Base-by-base conservation (phyloP, 306 rosid genomes). In the Castanea mollissima region DNA sequence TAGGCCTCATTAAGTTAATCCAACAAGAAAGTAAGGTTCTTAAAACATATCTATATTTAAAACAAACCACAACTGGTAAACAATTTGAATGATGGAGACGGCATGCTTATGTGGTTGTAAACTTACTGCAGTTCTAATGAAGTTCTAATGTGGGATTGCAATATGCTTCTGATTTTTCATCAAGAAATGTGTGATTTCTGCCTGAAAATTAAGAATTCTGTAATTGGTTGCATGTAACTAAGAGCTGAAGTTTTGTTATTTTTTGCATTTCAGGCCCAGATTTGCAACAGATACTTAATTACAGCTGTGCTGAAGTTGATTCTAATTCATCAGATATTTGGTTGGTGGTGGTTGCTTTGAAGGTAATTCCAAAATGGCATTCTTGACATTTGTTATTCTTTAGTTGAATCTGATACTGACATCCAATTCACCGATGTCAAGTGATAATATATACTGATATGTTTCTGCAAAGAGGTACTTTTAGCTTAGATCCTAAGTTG, bases 301-400 rank as follows among this genome's bases (percentile, higher is more conserved):
- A 95, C 81, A 82, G 83, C 80, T 82, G 83, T 83, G 87, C 87
- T 73, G 99, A 95, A 83, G 90, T 93, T 81, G 90, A 90, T 76
- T 84, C 92, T 51, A 86, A 69, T 82, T 95, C 99, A 29, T 93
- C 96, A 21, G 92, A 93, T 78, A 93, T 93, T 91, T 95, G 99
- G 99, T 90, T 92, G 79, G 78, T 95, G 92, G 93, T 95, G 80
- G 96, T 96, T 83, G 97, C 99, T 35, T 83, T 95, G 78, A 95
- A 95, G 98, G 91, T 81, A 74, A 83, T 76, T 76, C 60, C 79
- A 55, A 54, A 63, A 56, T 67, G 83, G 52, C 67, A 41, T 54
- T 51, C n/a, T 2, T 38, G 77, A 57, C 75, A 67, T 78, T 51
- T 15, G 69, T 74, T 64, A 78, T 55, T 46, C 78, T 67, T 73